Conservation (phyloP, 495 filamentous ascomycete species). For the Amphirosellinia nigrospora region DNA sequence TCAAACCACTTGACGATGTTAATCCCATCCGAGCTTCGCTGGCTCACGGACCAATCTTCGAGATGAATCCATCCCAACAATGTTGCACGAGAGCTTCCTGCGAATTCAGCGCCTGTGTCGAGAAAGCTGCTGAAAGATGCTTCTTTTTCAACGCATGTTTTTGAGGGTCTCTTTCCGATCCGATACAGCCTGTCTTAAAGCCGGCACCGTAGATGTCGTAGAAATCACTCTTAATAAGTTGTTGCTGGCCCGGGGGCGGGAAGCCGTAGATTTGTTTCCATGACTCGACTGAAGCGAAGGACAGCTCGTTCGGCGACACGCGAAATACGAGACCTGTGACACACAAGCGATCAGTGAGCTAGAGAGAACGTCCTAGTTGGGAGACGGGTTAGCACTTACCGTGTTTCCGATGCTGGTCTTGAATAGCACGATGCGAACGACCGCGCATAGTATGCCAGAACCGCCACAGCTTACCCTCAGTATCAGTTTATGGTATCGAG, state of each 20-base stretch:
- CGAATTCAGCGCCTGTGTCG: background rate
- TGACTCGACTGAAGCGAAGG: constrained; percentile 45
- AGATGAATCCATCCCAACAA: background rate
- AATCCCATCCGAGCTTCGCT: background rate
- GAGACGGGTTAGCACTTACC: background rate
- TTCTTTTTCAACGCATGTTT: background rate
- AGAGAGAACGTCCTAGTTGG: too few relatives aligned
- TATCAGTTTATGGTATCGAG: too few relatives aligned
- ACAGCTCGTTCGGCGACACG: constrained; percentile 52
- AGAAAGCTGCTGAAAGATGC: constrained; percentile 9
- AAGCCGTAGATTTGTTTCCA: constrained; percentile 51
- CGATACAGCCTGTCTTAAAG: constrained; percentile 35
- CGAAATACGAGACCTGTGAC: constrained; percentile 47
- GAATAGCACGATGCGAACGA: background rate
- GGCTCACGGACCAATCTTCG: background rate
- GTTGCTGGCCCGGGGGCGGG: constrained; percentile 30
- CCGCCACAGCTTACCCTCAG: background rate
- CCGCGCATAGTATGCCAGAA: constrained; percentile 12
- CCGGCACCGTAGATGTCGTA: constrained; percentile 41
- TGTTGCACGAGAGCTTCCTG: background rate
- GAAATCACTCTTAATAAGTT: constrained; percentile 39
- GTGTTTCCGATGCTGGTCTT: background rate
- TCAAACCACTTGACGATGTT: constrained; percentile 35
- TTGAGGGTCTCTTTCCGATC: constrained; percentile 35
- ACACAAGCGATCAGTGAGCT: too few relatives aligned